A percentile compares a stretch with the other conserved stretches of the same genome.
Conservation (phyloP, 768 basidiomycete species). For the Mycena amicta region DNA sequence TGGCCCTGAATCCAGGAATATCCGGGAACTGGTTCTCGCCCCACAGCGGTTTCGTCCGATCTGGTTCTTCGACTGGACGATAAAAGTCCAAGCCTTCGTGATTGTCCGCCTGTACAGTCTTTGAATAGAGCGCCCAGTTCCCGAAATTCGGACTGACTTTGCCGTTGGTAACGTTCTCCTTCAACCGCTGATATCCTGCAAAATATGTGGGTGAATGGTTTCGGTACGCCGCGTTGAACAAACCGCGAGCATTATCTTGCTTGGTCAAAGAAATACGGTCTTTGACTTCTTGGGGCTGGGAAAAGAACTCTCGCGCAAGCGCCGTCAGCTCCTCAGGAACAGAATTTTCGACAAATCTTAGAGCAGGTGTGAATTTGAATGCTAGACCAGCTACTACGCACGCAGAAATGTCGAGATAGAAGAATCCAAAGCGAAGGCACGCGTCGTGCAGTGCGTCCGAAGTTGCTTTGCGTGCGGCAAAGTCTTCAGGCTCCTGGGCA, state of each 20-base stretch:
- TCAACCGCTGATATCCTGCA: constrained; percentile 76
- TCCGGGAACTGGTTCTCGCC: constrained; percentile 89
- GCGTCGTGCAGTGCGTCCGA: constrained; percentile 69
- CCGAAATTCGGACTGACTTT: too few species aligned
- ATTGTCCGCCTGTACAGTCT: constrained; percentile 55
- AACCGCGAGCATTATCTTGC: constrained; percentile 80
- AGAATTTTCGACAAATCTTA: constrained; percentile 46
- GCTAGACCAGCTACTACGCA: background rate
- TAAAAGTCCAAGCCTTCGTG: constrained; percentile 89
- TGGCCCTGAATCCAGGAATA: constrained; percentile 57
- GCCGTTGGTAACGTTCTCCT: constrained; percentile 86
- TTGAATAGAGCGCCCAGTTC: background rate
- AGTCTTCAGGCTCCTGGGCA: constrained; percentile 24
- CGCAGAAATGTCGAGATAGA: constrained; percentile 76
- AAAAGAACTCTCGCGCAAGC: constrained; percentile 75
- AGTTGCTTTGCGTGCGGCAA: constrained; percentile 44
- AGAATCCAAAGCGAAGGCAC: constrained; percentile 83
- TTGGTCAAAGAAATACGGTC: constrained; percentile 67
- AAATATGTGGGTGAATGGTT: background rate
- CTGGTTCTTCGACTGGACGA: constrained; percentile 66
- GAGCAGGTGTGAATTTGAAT: background rate
- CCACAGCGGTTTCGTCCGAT: constrained; percentile 72
- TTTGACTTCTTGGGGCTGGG: constrained; percentile 74
- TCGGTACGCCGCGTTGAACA: background rate
- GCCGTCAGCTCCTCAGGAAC: constrained; percentile 68